These are phyloP conservation scores for Pistacia integerrima DNA, from an alignment of 345 rosid species.

Conservation along the genomic window DNA sequence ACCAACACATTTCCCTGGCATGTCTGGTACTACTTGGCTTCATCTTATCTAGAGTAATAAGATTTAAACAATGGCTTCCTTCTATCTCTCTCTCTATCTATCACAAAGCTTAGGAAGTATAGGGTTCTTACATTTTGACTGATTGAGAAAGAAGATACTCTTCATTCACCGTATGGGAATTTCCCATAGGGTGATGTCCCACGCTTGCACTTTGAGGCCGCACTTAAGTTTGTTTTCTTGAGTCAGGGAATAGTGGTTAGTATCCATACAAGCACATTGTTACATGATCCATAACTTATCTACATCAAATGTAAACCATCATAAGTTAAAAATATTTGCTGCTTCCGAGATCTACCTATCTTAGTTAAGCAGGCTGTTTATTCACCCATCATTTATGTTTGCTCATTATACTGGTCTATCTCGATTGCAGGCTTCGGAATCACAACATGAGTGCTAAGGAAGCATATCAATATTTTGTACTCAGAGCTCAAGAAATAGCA, in stretches of 20 bases:
- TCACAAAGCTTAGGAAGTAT: neutral
- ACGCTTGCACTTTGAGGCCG: neutral
- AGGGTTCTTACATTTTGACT: neutral
- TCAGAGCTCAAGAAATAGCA: conserved; percentile 63
- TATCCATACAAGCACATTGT: neutral
- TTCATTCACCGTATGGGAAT: neutral
- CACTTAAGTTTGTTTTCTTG: conserved; percentile 4
- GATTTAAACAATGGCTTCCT: neutral
- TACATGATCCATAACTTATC: neutral
- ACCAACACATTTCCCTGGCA: neutral
- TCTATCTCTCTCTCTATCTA: neutral
- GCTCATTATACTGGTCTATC: conserved; percentile 19
- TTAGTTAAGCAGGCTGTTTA: neutral
- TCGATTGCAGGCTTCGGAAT: conserved; percentile 67
- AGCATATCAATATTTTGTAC: conserved; percentile 54
- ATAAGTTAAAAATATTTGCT: conserved; percentile 1
- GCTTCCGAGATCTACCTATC: neutral
- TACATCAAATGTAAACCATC: neutral
- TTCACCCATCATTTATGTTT: neutral
- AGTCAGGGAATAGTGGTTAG: neutral
- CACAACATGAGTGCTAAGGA: conserved; percentile 56
- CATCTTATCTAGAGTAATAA: neutral
- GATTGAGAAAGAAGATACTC: neutral
- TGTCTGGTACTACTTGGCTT: neutral
- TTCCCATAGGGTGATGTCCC: neutral